Percentiles rank a stretch among this genome's conserved stretches.
Conservation (phyloP, 2,329 filamentous ascomycete genomes). For the Apiospora hydei region DNA sequence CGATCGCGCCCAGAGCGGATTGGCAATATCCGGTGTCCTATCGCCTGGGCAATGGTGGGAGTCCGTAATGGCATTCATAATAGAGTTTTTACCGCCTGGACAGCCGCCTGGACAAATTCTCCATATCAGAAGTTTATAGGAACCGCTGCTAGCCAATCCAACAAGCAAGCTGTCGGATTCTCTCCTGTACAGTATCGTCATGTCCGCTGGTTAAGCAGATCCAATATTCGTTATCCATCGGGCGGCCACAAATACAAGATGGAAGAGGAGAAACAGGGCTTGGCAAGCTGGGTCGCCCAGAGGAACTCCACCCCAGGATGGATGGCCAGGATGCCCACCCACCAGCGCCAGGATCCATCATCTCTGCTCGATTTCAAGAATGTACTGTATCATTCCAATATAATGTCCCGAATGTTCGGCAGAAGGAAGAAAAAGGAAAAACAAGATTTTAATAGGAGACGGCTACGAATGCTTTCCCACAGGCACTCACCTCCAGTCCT, state of each 20-base stretch:
- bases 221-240: background rate
- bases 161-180: constrained; percentile 7
- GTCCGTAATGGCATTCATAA: background rate
- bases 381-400: background rate
- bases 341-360: constrained; percentile 2
- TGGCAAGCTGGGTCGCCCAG: constrained; percentile 4
- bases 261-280: background rate
- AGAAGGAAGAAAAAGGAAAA: background rate
- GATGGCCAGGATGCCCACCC: background rate
- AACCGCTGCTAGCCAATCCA: constrained; percentile 11
- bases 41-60: background rate
- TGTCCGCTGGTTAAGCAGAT: background rate
- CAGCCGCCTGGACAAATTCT: background rate
- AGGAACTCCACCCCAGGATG: background rate
- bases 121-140: constrained; percentile 5
- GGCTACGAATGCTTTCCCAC: background rate
- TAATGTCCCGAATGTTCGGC: background rate
- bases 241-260: constrained; percentile 6
- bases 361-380: background rate
- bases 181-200: background rate
- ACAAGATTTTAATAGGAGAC: constrained; percentile 6
- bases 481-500: background rate
- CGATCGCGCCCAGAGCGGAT: constrained; percentile 6
- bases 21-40: background rate
- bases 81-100: constrained; percentile 11